Evolutionary conservation across 176 grass and related monocot species (phyloP).

Genomic region (Lolium multiflorum): DNA sequence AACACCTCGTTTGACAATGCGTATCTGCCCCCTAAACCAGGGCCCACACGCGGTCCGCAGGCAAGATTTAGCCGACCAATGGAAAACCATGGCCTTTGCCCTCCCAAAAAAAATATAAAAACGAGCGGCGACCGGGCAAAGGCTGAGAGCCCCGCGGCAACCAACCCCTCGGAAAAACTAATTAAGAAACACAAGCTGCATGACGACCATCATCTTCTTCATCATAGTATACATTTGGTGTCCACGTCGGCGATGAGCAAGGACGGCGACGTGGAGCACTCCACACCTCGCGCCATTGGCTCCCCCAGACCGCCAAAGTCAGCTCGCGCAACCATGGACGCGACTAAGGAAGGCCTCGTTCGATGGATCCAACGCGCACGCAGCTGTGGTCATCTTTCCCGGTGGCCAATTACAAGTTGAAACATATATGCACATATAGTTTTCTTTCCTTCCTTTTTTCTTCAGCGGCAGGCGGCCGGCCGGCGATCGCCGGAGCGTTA

Average conservation of each 20-base stretch:
- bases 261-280: constrained; percentile 20
- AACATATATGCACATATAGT: background rate
- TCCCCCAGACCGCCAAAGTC: constrained; percentile 18
- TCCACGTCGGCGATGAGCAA: constrained; percentile 39
- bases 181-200: background rate
- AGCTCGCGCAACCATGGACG: constrained; percentile 41
- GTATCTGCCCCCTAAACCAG: background rate
- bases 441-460: background rate
- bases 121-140: constrained; percentile 28
- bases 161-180: background rate
- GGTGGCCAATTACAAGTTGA: background rate
- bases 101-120: background rate
- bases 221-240: constrained; percentile 10
- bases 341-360: constrained; percentile 2
- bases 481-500: too few species aligned
- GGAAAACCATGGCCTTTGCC: too few species aligned
- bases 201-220: background rate
- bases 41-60: constrained; percentile 24
- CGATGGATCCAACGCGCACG: too few species aligned
- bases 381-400: background rate
- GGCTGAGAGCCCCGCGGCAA: constrained; percentile 31
- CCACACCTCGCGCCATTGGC: constrained; percentile 40
- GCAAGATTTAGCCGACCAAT: background rate
- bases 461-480: too few species aligned
- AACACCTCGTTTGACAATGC: background rate